Base-by-base conservation (phyloP, 352 stramenopile species). In the Pythium brachiatum region DNA sequence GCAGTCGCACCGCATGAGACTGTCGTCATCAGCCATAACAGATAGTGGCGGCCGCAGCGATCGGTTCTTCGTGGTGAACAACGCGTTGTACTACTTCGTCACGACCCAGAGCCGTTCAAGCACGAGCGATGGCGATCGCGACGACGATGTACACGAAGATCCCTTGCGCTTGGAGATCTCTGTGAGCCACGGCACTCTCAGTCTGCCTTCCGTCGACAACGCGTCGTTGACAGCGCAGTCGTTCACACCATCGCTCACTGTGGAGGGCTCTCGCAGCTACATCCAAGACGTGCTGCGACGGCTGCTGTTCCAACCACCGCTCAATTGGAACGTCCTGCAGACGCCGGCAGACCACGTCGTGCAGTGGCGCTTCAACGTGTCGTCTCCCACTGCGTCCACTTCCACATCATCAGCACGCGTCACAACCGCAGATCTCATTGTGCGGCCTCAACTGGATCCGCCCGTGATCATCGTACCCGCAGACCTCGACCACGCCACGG, bases 291-390 rank as follows among this genome's bases (percentile, higher is more conserved):
- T 59, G 9, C 57, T 83, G 3, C 51, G 26, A 12, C 61, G 57
- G 6, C 25, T 87, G 15, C 43, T 76, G 21, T 90, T 73, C 34
- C 41, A 70, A 15, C 68, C 77, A 9, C 69, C 74, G 12, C 67
- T 70, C 39, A 88, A 88, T 60, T 90, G 79, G 78, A 82, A 88
- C 60, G 67, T 65, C 18, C 50, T 75, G 12, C 53, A 62, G 8
- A 60, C 59, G n/a, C 39, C 52, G 3, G 60, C 52, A 2, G 47
- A 51, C 1, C 61, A 76, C 18, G 56, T 81, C 3, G 72, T 85
- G 0, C 64, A 82, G 38, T 88, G 79, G 77, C 27, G 36, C n/a
- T 89, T 89, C 55, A 57, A 60, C 1, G 66, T 86, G 20, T 62
- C 62, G 1, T 25, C 27, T 41, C 9, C 25, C 3, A 12, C 34